Conservation (phyloP, 768 basidiomycete species). For the Termitomyces heimii region DNA sequence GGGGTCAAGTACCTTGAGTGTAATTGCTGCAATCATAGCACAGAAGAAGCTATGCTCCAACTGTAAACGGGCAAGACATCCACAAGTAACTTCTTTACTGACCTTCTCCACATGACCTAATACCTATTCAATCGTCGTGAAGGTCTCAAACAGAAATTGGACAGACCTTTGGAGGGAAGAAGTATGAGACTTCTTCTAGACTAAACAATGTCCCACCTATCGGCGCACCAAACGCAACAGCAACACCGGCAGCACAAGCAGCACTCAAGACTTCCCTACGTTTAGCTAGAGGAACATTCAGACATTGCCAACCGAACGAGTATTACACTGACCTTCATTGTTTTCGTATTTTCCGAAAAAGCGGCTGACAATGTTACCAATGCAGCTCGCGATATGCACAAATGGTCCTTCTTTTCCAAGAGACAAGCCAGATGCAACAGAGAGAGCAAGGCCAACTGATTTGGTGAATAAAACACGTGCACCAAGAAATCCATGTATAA, state of each 20-base stretch:
- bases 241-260: constrained; percentile 95
- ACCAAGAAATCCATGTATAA: constrained; percentile 96
- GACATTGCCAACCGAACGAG: not conserved
- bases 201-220: constrained; percentile 92
- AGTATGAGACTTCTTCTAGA: constrained; percentile 94
- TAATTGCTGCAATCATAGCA: constrained; percentile 95
- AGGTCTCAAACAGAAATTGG: not conserved
- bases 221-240: constrained; percentile 95
- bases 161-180: constrained; percentile 86
- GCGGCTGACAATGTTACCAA: constrained; percentile 90
- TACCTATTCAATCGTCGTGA: not conserved
- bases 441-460: constrained; percentile 80
- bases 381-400: constrained; percentile 89
- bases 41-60: constrained; percentile 81
- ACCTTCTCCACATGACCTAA: constrained; percentile 96
- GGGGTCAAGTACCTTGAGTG: constrained; percentile 87
- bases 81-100: constrained; percentile 16
- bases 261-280: constrained; percentile 93
- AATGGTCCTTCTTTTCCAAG: constrained; percentile 70
- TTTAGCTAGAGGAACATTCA: constrained; percentile 50
- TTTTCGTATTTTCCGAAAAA: constrained; percentile 86
- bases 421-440: constrained; percentile 88
- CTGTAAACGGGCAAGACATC: constrained; percentile 14
- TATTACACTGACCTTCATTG: constrained; percentile 69
- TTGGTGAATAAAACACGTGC: constrained; percentile 87